phyloP scores from a whole-genome alignment of 208 protist genomes.

The Trypanosoma melophagium region DNA sequence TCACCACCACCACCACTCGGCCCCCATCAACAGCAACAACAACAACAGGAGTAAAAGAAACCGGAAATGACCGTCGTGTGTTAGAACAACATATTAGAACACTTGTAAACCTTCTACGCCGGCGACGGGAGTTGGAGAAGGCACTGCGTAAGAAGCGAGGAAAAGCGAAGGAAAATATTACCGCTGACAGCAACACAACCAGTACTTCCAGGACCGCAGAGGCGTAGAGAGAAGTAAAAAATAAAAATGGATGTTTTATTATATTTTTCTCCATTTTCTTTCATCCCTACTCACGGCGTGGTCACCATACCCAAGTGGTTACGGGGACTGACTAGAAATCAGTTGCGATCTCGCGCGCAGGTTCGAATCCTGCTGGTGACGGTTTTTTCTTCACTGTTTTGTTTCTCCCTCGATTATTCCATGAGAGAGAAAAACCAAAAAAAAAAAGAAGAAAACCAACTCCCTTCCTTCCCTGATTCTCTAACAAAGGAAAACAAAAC shows the following conservation, averaged over 20 bases:
- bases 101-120: constrained; percentile 56
- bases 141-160: neutral
- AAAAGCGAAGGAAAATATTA: neutral
- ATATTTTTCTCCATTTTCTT: too few relatives aligned
- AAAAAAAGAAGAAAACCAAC: too few relatives aligned
- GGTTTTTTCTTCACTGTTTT: too few relatives aligned
- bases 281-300: too few relatives aligned
- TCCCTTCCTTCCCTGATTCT: too few relatives aligned
- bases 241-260: too few relatives aligned
- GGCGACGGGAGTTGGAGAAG: constrained; percentile 67
- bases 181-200: neutral
- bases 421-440: too few relatives aligned
- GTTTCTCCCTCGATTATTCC: too few relatives aligned
- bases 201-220: neutral
- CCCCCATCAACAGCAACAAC: too few relatives aligned
- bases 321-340: constrained; percentile 89
- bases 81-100: constrained; percentile 54
- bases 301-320: constrained; percentile 87
- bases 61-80: constrained; percentile 48
- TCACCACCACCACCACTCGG: constrained; percentile 20
- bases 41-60: too few relatives aligned
- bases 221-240: too few relatives aligned
- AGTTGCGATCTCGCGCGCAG: constrained; percentile 87
- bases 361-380: constrained; percentile 88
- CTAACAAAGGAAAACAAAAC: too few relatives aligned